Percentiles rank a stretch among this genome's conserved stretches.
Conservation (phyloP, 371 early-diverging fungal species). For the Nematocida sp. region DNA sequence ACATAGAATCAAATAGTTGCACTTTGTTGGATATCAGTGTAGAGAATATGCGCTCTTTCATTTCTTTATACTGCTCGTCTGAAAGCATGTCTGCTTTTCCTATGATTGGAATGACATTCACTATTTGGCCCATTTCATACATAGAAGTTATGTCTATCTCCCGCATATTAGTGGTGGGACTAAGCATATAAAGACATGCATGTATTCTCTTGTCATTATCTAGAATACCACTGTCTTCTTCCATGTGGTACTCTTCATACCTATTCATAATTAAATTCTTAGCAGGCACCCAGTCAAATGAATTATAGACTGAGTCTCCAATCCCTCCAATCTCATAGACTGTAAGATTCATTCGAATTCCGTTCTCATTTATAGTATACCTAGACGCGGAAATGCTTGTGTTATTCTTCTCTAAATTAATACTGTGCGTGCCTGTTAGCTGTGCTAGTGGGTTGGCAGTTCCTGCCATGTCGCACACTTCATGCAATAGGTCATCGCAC, state of each 20-base stretch:
- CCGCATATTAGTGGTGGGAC: constrained; percentile 52
- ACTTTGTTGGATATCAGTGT: constrained; percentile 46
- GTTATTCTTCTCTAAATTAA: background rate
- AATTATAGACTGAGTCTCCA: constrained; percentile 63
- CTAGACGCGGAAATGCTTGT: constrained; percentile 35
- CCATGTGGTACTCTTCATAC: constrained; percentile 65
- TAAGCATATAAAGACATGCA: constrained; percentile 64
- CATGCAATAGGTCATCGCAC: constrained; percentile 44
- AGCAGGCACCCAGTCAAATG: constrained; percentile 56
- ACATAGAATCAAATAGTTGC: constrained; percentile 52
- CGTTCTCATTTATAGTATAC: constrained; percentile 38
- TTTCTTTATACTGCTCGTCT: constrained; percentile 38
- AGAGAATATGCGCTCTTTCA: constrained; percentile 48
- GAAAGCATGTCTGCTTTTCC: constrained; percentile 65
- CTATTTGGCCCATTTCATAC: constrained; percentile 63
- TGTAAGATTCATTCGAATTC: constrained; percentile 60
- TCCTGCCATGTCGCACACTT: constrained; percentile 57
- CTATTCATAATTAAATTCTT: constrained; percentile 55
- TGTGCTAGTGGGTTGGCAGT: constrained; percentile 45
- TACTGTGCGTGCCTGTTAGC: constrained; percentile 5
- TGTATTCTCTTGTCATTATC: constrained; percentile 68
- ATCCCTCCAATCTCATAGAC: constrained; percentile 65
- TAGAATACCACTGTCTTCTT: constrained; percentile 46
- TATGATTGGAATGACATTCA: constrained; percentile 68
- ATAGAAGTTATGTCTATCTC: constrained; percentile 63